Evolutionary conservation across 1,284 basidiomycete genomes (phyloP).

Genomic region (Ceratobasidium sp.): DNA sequence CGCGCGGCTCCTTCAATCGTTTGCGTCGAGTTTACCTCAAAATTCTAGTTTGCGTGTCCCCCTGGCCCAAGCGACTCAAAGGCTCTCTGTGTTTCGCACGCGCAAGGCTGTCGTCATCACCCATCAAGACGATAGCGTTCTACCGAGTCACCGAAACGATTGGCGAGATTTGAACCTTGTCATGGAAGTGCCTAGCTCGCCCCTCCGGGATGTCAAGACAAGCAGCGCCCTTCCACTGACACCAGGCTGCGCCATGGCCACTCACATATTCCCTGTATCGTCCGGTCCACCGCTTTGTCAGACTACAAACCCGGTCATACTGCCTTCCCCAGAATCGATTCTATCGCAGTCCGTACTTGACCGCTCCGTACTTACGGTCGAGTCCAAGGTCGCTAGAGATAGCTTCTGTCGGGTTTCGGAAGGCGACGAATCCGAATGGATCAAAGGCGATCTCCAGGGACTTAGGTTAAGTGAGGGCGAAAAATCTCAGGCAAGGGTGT

Average conservation of each 20-base stretch:
- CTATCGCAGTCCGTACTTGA: constrained; percentile 66
- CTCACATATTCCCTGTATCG: constrained; percentile 55
- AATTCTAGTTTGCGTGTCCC: constrained; percentile 44
- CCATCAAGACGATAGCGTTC: constrained; percentile 65
- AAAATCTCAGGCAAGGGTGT: constrained; percentile 54
- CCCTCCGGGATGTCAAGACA: constrained; percentile 35
- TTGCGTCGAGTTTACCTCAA: constrained; percentile 50
- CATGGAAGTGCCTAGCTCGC: constrained; percentile 42
- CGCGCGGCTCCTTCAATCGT: constrained; percentile 56
- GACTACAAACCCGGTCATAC: constrained; percentile 74
- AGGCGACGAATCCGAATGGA: constrained; percentile 42
- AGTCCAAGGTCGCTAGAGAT: constrained; percentile 55
- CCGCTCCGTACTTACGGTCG: constrained; percentile 62
- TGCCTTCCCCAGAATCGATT: constrained; percentile 56
- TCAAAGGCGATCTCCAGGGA: constrained; percentile 49
- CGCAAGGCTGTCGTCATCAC: constrained; percentile 42
- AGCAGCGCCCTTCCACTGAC: constrained; percentile 49
- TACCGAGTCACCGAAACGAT: constrained; percentile 60
- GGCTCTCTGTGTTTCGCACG: constrained; percentile 60
- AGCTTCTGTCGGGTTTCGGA: constrained; percentile 19
- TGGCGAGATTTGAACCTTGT: constrained; percentile 71
- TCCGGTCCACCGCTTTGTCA: constrained; percentile 57
- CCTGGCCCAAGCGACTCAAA: constrained; percentile 49
- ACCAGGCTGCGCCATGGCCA: constrained; percentile 67
- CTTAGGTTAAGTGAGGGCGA: constrained; percentile 41